Percentiles rank a stretch among this genome's conserved stretches.
These are phyloP conservation scores for Thermochaetoides thermophila DNA, from an alignment of 495 filamentous ascomycete genomes.

Conservation along the genomic window DNA sequence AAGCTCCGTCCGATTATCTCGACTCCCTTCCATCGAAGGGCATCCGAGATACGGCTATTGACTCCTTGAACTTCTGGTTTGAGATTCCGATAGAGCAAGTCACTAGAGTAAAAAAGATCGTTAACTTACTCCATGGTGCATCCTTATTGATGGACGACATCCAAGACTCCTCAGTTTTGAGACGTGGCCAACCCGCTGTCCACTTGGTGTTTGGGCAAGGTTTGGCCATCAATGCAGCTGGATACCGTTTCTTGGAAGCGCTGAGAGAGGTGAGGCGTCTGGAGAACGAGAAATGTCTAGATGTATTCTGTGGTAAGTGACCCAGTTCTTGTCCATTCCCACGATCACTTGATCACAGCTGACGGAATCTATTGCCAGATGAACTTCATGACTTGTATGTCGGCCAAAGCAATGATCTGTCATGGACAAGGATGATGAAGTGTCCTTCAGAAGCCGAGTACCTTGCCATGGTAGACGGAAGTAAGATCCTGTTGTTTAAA, in stretches of 20 bases:
- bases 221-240: constrained; percentile 80
- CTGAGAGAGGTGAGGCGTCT: constrained; percentile 40
- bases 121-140: constrained; percentile 5
- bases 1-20: constrained; percentile 7
- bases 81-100: neutral
- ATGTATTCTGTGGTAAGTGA: constrained; percentile 2
- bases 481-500: constrained; percentile 1
- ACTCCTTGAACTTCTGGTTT: constrained; percentile 9
- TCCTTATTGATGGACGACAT: constrained; percentile 51
- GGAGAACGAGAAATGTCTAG: neutral
- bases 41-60: constrained; percentile 4
- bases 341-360: neutral
- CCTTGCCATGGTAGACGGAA: constrained; percentile 81
- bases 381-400: constrained; percentile 72
- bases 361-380: constrained; percentile 30
- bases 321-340: neutral
- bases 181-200: constrained; percentile 69
- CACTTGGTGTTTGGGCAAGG: constrained; percentile 75
- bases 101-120: neutral
- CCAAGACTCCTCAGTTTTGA: constrained; percentile 57
- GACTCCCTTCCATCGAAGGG: constrained; percentile 9
- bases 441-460: constrained; percentile 80
- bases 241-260: constrained; percentile 74
- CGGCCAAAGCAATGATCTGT: constrained; percentile 80
- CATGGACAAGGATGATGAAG: constrained; percentile 70